phyloP scores from a whole-genome alignment of 345 rosid genomes.

The Heritiera fomes region DNA sequence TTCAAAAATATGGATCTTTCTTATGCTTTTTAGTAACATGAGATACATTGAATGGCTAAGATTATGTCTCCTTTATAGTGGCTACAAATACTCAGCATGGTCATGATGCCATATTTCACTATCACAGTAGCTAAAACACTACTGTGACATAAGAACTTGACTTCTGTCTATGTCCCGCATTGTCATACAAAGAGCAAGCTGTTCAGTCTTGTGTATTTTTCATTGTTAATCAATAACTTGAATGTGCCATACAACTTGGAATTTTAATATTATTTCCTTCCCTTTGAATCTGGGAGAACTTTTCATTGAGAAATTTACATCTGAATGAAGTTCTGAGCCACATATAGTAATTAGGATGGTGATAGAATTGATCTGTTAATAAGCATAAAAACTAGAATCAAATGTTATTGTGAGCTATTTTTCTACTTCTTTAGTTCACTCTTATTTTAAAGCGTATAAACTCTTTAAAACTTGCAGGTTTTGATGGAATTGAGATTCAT shows the following conservation, averaged over 20 bases:
- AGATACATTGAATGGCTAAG: background rate
- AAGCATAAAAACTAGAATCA: background rate
- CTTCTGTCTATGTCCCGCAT: background rate
- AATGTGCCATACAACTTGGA: background rate
- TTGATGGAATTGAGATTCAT: constrained; percentile 86
- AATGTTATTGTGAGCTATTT: background rate
- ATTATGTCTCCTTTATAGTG: background rate
- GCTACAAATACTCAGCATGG: background rate
- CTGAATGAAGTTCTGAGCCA: background rate
- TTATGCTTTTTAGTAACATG: background rate
- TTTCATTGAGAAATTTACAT: background rate
- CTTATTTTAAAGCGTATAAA: background rate
- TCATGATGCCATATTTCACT: background rate
- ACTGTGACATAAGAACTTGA: background rate
- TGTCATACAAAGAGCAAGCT: background rate
- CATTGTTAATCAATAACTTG: background rate
- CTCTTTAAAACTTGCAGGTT: constrained; percentile 42
- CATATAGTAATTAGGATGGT: background rate
- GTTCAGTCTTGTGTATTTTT: background rate
- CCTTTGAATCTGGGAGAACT: background rate
- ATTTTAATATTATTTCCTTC: background rate
- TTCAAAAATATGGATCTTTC: background rate
- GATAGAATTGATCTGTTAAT: background rate
- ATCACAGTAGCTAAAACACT: background rate
- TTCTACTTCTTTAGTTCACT: background rate